phyloP scores from a whole-genome alignment of 2,329 filamentous ascomycete genomes.

The Aspergillus jensenii region DNA sequence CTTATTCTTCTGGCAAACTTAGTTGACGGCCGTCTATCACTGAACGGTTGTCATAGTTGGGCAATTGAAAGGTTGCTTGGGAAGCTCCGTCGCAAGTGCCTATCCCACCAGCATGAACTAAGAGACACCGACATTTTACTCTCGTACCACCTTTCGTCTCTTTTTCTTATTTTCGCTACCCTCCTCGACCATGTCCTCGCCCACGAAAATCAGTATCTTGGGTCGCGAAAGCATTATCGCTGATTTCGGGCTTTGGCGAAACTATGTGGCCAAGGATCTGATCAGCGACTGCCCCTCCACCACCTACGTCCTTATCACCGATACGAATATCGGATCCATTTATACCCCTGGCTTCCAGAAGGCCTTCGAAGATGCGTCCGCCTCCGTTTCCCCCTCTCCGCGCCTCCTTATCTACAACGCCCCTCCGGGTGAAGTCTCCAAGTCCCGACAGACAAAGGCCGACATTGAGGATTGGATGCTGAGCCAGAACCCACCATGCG shows the following conservation, averaged over 20 bases:
- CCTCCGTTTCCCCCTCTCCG: conserved; percentile 50
- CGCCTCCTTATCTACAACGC: conserved; percentile 84
- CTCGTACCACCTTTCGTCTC: conserved; percentile 10
- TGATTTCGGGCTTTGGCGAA: conserved; percentile 85
- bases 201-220: conserved; percentile 73
- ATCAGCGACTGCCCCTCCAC: conserved; percentile 75
- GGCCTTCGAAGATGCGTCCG: conserved; percentile 57
- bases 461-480: conserved; percentile 98
- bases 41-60: background rate
- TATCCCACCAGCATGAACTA: conserved; percentile 17
- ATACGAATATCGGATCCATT: conserved; percentile 80
- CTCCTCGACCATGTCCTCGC: conserved; percentile 36
- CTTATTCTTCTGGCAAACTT: background rate
- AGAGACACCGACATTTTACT: conserved; percentile 11
- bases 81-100: conserved; percentile 8
- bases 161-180: conserved; percentile 4
- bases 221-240: conserved; percentile 88
- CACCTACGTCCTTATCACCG: conserved; percentile 94
- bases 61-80: conserved; percentile 1
- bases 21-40: background rate
- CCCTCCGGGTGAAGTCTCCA: conserved; percentile 88
- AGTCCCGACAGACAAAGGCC: conserved; percentile 88
- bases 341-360: conserved; percentile 78
- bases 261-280: conserved; percentile 78
- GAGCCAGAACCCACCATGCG: conserved; percentile 76